phyloP scores from a whole-genome alignment of 2,329 filamentous ascomycete species.

The Calonectria pteridis region DNA sequence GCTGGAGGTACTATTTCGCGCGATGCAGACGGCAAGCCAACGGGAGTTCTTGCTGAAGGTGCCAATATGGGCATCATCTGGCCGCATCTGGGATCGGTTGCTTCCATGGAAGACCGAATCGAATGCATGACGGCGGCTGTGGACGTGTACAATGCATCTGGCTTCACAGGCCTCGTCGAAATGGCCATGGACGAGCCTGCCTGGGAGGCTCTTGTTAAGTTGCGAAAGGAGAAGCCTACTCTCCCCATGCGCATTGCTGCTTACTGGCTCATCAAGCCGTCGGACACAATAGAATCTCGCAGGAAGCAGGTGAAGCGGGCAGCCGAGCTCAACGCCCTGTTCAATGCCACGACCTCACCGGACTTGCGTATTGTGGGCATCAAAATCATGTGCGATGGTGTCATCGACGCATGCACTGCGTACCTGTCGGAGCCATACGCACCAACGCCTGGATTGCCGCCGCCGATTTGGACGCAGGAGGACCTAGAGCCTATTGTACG shows the following conservation, averaged over 20 bases:
- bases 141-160: constrained; percentile 56
- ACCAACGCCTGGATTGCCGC: constrained; percentile 53
- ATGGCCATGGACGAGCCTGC: constrained; percentile 67
- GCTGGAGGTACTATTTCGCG: constrained; percentile 65
- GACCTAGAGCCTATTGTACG: constrained; percentile 65
- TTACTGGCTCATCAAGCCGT: constrained; percentile 58
- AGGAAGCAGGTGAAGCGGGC: constrained; percentile 56
- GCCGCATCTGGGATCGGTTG: constrained; percentile 62
- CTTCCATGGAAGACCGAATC: constrained; percentile 56
- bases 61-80: constrained; percentile 64
- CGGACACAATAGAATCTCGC: constrained; percentile 49
- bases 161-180: constrained; percentile 62
- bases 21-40: constrained; percentile 58
- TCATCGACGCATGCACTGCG: constrained; percentile 25
- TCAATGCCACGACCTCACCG: constrained; percentile 39
- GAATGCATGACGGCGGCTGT: constrained; percentile 56
- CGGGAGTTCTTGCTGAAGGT: constrained; percentile 64
- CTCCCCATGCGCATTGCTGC: constrained; percentile 59
- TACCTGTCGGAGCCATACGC: constrained; percentile 22
- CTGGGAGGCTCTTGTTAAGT: constrained; percentile 56
- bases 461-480: constrained; percentile 64
- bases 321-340: constrained; percentile 52
- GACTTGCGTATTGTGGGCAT: constrained; percentile 39
- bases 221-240: constrained; percentile 44
- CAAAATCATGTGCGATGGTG: constrained; percentile 26